phyloP scores from a whole-genome alignment of 2,329 filamentous ascomycete genomes.

The Ramichloridium luteum region DNA sequence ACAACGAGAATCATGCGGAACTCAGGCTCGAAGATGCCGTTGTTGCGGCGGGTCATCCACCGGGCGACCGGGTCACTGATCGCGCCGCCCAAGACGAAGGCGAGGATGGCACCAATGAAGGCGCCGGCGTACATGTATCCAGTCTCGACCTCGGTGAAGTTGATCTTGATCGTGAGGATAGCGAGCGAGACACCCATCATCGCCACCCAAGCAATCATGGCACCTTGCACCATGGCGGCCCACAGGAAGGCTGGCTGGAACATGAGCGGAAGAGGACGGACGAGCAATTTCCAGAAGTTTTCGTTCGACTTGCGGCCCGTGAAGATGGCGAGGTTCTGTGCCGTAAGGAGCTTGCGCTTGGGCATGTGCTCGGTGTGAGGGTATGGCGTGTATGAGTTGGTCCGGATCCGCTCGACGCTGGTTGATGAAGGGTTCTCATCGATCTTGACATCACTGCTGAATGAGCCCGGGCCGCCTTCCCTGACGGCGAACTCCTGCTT shows the following conservation, averaged over 20 bases:
- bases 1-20: conserved; percentile 75
- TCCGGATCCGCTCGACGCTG: not conserved
- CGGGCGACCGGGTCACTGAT: conserved; percentile 61
- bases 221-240: conserved; percentile 70
- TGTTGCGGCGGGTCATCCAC: conserved; percentile 56
- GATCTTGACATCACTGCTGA: not conserved
- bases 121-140: conserved; percentile 73
- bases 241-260: conserved; percentile 78
- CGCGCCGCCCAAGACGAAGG: conserved; percentile 58
- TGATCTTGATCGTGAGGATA: conserved; percentile 66
- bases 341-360: conserved; percentile 70
- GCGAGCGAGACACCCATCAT: conserved; percentile 73
- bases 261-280: conserved; percentile 71
- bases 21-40: conserved; percentile 79
- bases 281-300: conserved; percentile 50
- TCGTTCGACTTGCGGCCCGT: conserved; percentile 75
- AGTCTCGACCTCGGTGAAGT: conserved; percentile 63
- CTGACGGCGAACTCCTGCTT: not conserved
- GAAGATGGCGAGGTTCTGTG: conserved; percentile 68
- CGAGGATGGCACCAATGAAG: conserved; percentile 68
- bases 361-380: conserved; percentile 60
- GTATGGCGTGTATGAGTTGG: not conserved
- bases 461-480: not conserved
- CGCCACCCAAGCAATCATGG: conserved; percentile 90
- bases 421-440: no score